A percentile compares a stretch with the other conserved stretches of the same genome.
phyloP scores from a whole-genome alignment of 2,329 filamentous ascomycete genomes.

The Ceratocystis diversiconidia region DNA sequence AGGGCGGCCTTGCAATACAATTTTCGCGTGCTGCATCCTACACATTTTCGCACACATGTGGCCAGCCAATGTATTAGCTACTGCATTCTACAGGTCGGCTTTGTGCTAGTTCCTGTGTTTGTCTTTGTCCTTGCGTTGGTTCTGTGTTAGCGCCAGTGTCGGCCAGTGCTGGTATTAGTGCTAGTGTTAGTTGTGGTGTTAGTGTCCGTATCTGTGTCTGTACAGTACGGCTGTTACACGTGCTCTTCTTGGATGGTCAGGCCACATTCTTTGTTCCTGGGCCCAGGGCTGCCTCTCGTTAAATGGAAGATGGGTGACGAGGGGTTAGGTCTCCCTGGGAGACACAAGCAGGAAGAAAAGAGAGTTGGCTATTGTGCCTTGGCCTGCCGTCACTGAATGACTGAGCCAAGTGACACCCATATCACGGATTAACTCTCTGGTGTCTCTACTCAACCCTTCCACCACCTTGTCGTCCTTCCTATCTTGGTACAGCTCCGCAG shows the following conservation, averaged over 20 bases:
- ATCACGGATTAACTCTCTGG: too few species aligned
- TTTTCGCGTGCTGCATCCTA: neutral
- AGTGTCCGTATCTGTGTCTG: too few species aligned
- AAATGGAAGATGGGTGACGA: too few species aligned
- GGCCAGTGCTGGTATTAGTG: neutral
- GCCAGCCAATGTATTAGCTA: conserved; percentile 5
- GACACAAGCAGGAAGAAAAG: neutral
- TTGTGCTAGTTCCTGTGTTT: neutral
- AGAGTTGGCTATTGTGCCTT: too few species aligned
- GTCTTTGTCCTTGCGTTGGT: too few species aligned
- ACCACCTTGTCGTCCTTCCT: too few species aligned
- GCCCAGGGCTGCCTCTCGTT: neutral
- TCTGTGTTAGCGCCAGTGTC: too few species aligned
- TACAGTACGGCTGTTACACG: neutral
- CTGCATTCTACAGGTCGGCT: neutral
- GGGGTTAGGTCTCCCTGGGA: neutral
- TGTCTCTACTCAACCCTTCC: too few species aligned
- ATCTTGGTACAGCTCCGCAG: neutral
- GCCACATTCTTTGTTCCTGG: neutral
- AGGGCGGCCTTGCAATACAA: neutral
- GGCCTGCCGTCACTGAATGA: too few species aligned
- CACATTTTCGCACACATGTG: neutral
- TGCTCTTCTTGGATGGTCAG: neutral
- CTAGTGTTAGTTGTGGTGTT: too few species aligned
- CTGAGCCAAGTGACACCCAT: too few species aligned